Evolutionary conservation across 805 yeast genomes (phyloP).

Genomic region (Metschnikowia cerradonensis): DNA sequence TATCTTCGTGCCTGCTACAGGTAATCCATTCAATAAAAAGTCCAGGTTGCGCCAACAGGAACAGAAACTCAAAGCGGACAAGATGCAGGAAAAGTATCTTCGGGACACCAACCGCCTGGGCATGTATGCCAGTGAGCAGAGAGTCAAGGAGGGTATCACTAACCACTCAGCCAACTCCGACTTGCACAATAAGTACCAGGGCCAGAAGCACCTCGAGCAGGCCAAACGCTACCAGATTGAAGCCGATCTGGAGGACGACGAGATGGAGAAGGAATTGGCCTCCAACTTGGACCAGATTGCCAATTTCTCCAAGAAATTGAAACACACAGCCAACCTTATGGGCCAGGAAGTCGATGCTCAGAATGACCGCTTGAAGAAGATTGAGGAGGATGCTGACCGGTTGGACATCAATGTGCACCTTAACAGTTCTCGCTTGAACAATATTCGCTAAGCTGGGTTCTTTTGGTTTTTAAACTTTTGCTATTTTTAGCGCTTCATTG

Average conservation of each 20-base stretch:
- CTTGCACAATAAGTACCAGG: constrained; percentile 44
- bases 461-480: neutral
- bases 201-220: constrained; percentile 49
- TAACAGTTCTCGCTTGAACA: constrained; percentile 64
- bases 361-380: constrained; percentile 64
- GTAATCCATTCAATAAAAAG: constrained; percentile 85
- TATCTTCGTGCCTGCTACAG: constrained; percentile 71
- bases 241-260: constrained; percentile 90
- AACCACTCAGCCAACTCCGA: constrained; percentile 36
- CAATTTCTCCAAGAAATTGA: constrained; percentile 63
- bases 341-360: constrained; percentile 78
- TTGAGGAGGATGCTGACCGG: constrained; percentile 80
- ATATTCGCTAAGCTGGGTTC: constrained; percentile 35
- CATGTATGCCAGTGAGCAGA: constrained; percentile 61
- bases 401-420: constrained; percentile 80
- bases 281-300: constrained; percentile 76
- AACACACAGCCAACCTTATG: constrained; percentile 65
- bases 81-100: constrained; percentile 57
- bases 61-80: constrained; percentile 56
- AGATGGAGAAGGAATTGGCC: constrained; percentile 83
- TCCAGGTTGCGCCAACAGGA: constrained; percentile 72
- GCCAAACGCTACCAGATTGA: constrained; percentile 77
- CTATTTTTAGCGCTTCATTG: neutral
- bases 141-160: constrained; percentile 61
- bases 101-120: constrained; percentile 58